A percentile compares a stretch with the other conserved stretches of the same genome.
These are phyloP conservation scores for Candida montana DNA, from an alignment of 805 yeast genomes.

Conservation along the genomic window DNA sequence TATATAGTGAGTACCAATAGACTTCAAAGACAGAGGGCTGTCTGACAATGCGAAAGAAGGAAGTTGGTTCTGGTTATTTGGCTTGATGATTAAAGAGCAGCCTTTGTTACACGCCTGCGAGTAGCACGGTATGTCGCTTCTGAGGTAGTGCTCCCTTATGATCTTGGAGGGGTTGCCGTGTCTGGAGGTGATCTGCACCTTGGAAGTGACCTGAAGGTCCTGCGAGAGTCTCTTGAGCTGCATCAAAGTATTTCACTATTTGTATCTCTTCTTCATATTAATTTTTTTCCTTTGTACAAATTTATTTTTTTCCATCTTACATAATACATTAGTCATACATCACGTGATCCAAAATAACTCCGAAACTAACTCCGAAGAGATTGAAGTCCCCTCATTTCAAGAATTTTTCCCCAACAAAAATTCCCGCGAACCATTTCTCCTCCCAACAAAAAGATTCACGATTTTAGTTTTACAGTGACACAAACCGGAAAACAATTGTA, in stretches of 20 bases:
- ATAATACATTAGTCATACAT: too few relatives aligned
- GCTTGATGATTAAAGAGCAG: constrained; percentile 53
- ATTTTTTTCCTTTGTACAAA: too few relatives aligned
- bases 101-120: constrained; percentile 54
- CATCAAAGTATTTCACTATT: constrained; percentile 2
- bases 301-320: too few relatives aligned
- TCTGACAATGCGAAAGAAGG: constrained; percentile 62
- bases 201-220: constrained; percentile 67
- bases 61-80: constrained; percentile 64
- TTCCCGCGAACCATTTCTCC: too few relatives aligned
- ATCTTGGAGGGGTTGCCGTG: constrained; percentile 87
- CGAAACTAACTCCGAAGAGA: too few relatives aligned
- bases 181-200: constrained; percentile 87
- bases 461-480: neutral
- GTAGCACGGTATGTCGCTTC: constrained; percentile 90
- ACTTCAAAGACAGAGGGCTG: constrained; percentile 43
- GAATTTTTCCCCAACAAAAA: too few relatives aligned
- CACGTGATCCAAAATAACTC: too few relatives aligned
- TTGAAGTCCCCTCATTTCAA: too few relatives aligned
- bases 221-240: constrained; percentile 37
- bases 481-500: too few relatives aligned
- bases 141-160: constrained; percentile 88
- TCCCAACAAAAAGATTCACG: neutral
- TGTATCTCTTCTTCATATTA: neutral
- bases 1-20: constrained; percentile 62